Percentiles rank a stretch among this genome's conserved stretches.
Conservation (phyloP, 1,284 basidiomycete genomes). For the Cronartium quercuum region DNA sequence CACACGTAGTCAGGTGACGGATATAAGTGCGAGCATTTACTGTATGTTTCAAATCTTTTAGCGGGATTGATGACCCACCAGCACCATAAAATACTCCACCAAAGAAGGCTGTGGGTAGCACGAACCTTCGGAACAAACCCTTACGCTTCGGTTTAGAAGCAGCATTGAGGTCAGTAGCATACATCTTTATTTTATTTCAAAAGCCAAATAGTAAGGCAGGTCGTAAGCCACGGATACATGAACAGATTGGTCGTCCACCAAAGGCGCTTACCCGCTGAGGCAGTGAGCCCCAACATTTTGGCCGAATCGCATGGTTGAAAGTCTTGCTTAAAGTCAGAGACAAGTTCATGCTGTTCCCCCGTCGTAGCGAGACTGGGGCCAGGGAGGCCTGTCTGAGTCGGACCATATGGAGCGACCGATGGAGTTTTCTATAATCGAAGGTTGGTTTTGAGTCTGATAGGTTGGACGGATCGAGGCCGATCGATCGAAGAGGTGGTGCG, state of each 20-base stretch:
- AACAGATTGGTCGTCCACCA: background rate
- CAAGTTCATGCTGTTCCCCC: too few species aligned
- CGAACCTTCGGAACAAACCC: constrained; percentile 47
- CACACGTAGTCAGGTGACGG: background rate
- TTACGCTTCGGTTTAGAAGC: background rate
- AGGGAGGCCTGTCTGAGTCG: too few species aligned
- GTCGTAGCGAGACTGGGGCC: too few species aligned
- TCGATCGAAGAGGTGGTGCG: too few species aligned
- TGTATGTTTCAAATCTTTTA: background rate
- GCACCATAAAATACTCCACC: constrained; percentile 62
- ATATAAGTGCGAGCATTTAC: background rate
- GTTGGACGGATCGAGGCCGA: too few species aligned
- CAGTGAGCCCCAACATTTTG: background rate
- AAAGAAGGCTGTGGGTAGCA: constrained; percentile 51
- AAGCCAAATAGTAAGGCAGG: background rate
- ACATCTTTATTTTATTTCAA: background rate
- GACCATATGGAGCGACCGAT: too few species aligned
- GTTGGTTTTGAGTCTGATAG: too few species aligned
- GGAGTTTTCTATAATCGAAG: too few species aligned
- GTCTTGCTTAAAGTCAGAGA: background rate
- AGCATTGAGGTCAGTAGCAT: background rate
- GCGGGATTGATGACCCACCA: constrained; percentile 53
- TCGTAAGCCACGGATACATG: background rate
- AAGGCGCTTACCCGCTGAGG: too few species aligned
- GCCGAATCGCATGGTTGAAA: background rate